Percentiles rank a stretch among this genome's conserved stretches.
phyloP scores from a whole-genome alignment of 805 yeast genomes.

The Torulaspora microellipsoides region DNA sequence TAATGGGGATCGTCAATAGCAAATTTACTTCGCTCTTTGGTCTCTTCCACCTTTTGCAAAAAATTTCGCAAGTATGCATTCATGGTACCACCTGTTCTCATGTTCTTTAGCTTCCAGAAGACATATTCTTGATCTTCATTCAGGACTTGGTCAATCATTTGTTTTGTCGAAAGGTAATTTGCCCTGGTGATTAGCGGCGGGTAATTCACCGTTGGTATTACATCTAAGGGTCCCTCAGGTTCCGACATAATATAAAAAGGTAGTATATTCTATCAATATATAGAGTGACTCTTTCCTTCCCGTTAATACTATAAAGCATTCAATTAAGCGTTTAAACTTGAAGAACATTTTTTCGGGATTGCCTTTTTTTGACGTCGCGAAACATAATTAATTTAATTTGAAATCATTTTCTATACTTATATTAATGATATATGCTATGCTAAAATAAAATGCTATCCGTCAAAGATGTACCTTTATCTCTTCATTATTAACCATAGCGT shows the following conservation, averaged over 20 bases:
- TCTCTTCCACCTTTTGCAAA: background rate
- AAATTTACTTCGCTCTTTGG: slow-evolving; percentile 1
- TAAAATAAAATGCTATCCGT: too few relatives aligned
- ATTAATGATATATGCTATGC: too few relatives aligned
- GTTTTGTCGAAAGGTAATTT: slow-evolving; percentile 30
- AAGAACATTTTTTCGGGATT: too few relatives aligned
- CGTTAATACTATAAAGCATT: too few relatives aligned
- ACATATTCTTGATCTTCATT: slow-evolving; percentile 36
- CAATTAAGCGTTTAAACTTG: too few relatives aligned
- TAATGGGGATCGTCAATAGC: slow-evolving; percentile 1
- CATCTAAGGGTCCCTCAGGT: slow-evolving; percentile 32
- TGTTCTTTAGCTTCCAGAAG: slow-evolving; percentile 29
- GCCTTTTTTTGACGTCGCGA: too few relatives aligned
- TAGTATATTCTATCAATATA: background rate
- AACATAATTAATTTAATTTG: too few relatives aligned
- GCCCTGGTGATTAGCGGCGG: slow-evolving; percentile 28
- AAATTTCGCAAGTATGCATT: slow-evolving; percentile 15
- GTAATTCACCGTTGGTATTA: slow-evolving; percentile 29
- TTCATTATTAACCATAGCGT: background rate
- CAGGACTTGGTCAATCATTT: slow-evolving; percentile 32
- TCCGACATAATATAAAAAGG: slow-evolving; percentile 17
- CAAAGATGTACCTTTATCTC: too few relatives aligned
- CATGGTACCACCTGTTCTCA: slow-evolving; percentile 34
- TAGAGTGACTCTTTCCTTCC: too few relatives aligned
- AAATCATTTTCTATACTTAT: too few relatives aligned